A percentile compares a stretch with the other conserved stretches of the same genome.
These are phyloP conservation scores for Durio zibethinus DNA, from an alignment of 345 rosid species.

Conservation along the genomic window DNA sequence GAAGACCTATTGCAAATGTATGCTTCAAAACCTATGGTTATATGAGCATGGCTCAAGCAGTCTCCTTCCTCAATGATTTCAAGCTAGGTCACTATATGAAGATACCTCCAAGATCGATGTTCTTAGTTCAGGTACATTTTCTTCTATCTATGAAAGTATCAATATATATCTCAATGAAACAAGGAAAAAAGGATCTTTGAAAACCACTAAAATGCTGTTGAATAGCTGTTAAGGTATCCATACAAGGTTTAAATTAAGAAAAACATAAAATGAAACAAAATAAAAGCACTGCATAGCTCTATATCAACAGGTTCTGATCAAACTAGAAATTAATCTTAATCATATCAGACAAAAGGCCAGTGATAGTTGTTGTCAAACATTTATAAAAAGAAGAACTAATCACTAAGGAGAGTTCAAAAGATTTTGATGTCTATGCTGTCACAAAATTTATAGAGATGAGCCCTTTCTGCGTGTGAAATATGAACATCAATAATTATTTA, in stretches of 20 bases:
- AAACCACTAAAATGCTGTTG: not conserved
- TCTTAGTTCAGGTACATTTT: constrained; percentile 74
- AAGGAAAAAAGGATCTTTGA: not conserved
- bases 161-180: not conserved
- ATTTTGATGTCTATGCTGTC: not conserved
- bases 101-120: constrained; percentile 96
- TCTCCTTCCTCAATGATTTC: constrained; percentile 87
- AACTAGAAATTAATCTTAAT: not conserved
- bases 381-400: not conserved
- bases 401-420: not conserved
- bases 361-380: not conserved
- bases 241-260: not conserved
- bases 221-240: not conserved
- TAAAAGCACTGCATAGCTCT: not conserved
- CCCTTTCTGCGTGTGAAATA: not conserved
- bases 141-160: not conserved
- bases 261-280: not conserved
- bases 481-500: not conserved
- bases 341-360: not conserved
- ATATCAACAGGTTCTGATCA: not conserved
- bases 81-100: constrained; percentile 97
- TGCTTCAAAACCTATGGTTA: constrained; percentile 90
- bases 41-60: constrained; percentile 87
- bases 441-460: not conserved
- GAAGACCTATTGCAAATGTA: constrained; percentile 87